Conservation (phyloP, 2,329 filamentous ascomycete species). For the Colletotrichum tamarilloi region DNA sequence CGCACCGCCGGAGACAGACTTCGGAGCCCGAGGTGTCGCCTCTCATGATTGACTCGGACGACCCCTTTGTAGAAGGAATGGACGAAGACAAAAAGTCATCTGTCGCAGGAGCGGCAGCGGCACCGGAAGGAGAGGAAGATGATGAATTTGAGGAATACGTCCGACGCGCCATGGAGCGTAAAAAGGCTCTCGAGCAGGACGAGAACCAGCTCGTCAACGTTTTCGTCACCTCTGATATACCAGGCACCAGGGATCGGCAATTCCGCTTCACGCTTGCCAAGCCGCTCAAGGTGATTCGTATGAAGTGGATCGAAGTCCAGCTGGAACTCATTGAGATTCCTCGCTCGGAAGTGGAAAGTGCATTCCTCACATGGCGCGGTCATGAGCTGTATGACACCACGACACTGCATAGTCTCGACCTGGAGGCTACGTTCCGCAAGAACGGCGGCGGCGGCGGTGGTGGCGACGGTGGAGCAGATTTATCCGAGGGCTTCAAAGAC, state of each 20-base stretch:
- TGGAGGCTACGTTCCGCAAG: conserved; percentile 57
- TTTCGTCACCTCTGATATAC: conserved; percentile 71
- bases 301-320: conserved; percentile 77
- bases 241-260: conserved; percentile 64
- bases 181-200: conserved; percentile 17
- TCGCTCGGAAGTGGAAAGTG: conserved; percentile 56
- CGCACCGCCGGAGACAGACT: not conserved
- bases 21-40: conserved; percentile 26
- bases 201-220: conserved; percentile 43
- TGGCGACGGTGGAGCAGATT: conserved; percentile 16
- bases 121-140: conserved; percentile 43
- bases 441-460: conserved; percentile 46
- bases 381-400: conserved; percentile 80
- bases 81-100: conserved; percentile 25
- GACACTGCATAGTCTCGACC: conserved; percentile 75
- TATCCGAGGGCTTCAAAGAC: conserved; percentile 56
- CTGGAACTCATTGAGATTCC: conserved; percentile 48
- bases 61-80: conserved; percentile 29
- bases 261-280: conserved; percentile 76
- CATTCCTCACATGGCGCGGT: conserved; percentile 85
- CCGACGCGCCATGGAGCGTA: conserved; percentile 51
- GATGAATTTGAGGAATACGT: conserved; percentile 60
- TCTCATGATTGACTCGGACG: conserved; percentile 41
- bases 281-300: conserved; percentile 72
- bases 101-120: not conserved